Percentiles rank a stretch among this genome's conserved stretches.
These are phyloP conservation scores for Camelina hispida DNA, from an alignment of 345 rosid species.

Conservation along the genomic window DNA sequence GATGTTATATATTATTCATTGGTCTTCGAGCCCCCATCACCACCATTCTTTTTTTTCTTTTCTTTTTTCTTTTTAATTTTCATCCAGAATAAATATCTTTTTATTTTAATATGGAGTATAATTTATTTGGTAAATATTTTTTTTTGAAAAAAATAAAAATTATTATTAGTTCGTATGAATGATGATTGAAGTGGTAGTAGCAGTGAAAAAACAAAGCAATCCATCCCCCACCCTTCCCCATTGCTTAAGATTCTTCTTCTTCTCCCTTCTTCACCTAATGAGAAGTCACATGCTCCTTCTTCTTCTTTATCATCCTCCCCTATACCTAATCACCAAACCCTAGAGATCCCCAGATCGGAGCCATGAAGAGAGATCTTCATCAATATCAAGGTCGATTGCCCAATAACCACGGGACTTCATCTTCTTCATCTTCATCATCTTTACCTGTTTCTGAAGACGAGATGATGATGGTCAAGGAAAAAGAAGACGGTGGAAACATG, in stretches of 20 bases:
- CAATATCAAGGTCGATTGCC: constrained; percentile 46
- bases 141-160: neutral
- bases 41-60: constrained; percentile 33
- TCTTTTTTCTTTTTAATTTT: neutral
- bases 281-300: constrained; percentile 35
- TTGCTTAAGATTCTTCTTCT: constrained; percentile 51
- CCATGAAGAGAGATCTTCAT: constrained; percentile 58
- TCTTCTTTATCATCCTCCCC: constrained; percentile 25
- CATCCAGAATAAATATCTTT: neutral
- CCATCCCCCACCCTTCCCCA: constrained; percentile 39
- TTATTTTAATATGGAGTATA: neutral
- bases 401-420: constrained; percentile 30
- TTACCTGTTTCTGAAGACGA: constrained; percentile 40
- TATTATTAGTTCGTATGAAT: neutral
- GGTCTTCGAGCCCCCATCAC: constrained; percentile 62
- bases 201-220: constrained; percentile 51
- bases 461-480: constrained; percentile 54
- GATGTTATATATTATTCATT: constrained; percentile 44
- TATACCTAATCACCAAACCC: constrained; percentile 3
- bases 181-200: constrained; percentile 55
- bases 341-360: constrained; percentile 36
- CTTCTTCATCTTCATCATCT: constrained; percentile 24
- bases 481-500: constrained; percentile 56
- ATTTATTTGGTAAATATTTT: neutral
- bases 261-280: constrained; percentile 44